Conservation (phyloP, 352 stramenopile species). For the Globisporangium viniferum region DNA sequence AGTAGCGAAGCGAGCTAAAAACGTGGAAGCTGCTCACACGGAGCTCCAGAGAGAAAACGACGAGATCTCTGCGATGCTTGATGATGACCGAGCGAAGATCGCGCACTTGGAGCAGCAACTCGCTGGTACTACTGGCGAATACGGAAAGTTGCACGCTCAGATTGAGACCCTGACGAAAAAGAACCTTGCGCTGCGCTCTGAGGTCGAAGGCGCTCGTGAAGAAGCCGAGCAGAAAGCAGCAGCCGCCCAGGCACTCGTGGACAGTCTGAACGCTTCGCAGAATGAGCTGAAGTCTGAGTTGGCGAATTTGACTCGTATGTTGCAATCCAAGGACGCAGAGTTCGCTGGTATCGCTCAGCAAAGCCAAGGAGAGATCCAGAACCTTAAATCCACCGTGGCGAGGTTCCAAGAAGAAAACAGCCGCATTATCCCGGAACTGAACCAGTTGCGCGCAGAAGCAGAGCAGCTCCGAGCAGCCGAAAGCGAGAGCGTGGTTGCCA, state of each 20-base stretch:
- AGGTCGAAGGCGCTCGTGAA: conserved; percentile 29
- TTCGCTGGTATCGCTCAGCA: conserved; percentile 3
- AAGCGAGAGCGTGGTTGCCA: conserved; percentile 16
- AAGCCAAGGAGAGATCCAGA: conserved; percentile 10
- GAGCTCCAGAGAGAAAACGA: conserved; percentile 54
- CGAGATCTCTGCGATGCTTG: conserved; percentile 41
- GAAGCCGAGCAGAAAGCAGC: conserved; percentile 15
- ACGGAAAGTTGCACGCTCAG: conserved; percentile 40
- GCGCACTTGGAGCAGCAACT: conserved; percentile 47
- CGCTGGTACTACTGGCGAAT: conserved; percentile 29
- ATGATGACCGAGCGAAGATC: conserved; percentile 36
- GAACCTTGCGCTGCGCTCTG: conserved; percentile 49
- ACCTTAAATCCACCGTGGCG: not conserved
- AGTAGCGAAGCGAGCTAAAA: conserved; percentile 20
- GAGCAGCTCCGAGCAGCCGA: conserved; percentile 22
- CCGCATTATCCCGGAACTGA: conserved; percentile 25
- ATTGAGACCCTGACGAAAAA: conserved; percentile 62
- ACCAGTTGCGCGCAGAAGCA: conserved; percentile 27
- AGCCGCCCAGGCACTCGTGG: conserved; percentile 11
- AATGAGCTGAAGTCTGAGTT: conserved; percentile 11
- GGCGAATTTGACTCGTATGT: conserved; percentile 2
- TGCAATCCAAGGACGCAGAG: conserved; percentile 16
- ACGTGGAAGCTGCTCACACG: conserved; percentile 22
- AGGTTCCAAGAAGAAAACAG: conserved; percentile 31
- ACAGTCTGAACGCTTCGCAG: conserved; percentile 10